Base-by-base conservation (phyloP, 179 eudicot genomes). In the Gypsophila paniculata region DNA sequence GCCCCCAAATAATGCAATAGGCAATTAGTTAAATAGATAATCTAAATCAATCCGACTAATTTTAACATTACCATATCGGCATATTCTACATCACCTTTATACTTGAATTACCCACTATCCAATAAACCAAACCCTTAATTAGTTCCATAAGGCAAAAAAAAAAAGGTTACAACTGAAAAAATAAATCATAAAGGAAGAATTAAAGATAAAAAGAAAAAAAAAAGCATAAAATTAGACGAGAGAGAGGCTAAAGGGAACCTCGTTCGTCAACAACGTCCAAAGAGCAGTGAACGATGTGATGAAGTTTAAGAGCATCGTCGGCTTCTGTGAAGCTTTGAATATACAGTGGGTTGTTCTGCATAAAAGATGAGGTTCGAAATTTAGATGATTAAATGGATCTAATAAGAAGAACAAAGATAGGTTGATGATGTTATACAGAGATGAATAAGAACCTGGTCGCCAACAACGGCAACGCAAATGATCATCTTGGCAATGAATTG, bases 211-310 rank as follows among this genome's bases (percentile, higher is more conserved):
- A 13, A 15, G 15, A 46, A 0, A 21, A 21, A 14, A 57, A 21
- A 29, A 29, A 29, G 2, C 34, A n/a, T 29, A 53, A 53, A 53
- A 55, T 4, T 17, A 73, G 19, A 64, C 5, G 8, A 5, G 11
- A 1, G 10, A 22, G 17, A 2, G 26, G 25, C 8, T 17, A 12
- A 46, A 17, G 49, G 32, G 2, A 7, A 91, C 99, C 97, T 86
- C 97, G 89, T 82, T 94, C 99, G 23, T 94, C 99, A 39, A 94
- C 87, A 21, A 94, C 99, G 8, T 94, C 99, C 54, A 94, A 82
- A 60, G 99, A 94, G 82, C 99, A 94, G 64, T 94, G 97, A 52
- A 94, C 97, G 21, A 94, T 94, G 90, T 94, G 96, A 78, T 94
- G 97, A 73, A 94, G 96, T 84, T 94, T 94, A 55, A 94, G 91